phyloP scores from a whole-genome alignment of 2,329 filamentous ascomycete species.

The Alternaria burnsii region DNA sequence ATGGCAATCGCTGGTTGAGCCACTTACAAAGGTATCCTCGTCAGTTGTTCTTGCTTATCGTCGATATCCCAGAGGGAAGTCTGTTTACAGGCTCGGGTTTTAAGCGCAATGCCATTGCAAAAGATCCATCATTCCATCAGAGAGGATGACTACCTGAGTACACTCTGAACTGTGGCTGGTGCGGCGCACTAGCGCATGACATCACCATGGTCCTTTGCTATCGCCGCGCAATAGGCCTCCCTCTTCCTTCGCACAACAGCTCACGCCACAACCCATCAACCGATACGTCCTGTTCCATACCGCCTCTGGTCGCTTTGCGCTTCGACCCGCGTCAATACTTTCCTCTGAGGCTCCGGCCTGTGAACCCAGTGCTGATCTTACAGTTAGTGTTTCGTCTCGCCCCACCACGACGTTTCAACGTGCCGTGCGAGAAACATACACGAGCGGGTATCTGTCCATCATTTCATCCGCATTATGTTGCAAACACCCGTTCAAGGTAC shows the following conservation, averaged over 20 bases:
- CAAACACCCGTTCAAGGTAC: background rate
- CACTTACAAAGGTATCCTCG: background rate
- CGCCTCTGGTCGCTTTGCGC: background rate
- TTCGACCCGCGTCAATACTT: background rate
- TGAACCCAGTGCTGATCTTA: slow-evolving; percentile 28
- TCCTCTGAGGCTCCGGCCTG: background rate
- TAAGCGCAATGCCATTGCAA: background rate
- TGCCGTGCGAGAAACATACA: slow-evolving; percentile 12
- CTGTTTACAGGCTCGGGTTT: background rate
- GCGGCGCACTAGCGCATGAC: background rate
- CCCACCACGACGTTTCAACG: slow-evolving; percentile 30
- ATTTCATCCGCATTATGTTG: background rate
- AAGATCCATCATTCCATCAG: background rate
- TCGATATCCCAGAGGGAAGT: background rate
- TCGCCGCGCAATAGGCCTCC: background rate
- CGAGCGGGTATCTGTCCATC: background rate
- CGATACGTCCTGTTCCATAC: background rate
- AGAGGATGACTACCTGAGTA: background rate
- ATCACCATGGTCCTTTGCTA: background rate
- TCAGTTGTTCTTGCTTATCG: background rate
- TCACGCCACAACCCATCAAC: background rate
- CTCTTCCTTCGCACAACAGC: background rate
- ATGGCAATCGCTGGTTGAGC: background rate
- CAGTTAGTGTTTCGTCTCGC: slow-evolving; percentile 32
- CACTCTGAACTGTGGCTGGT: background rate